Conservation (phyloP, 2,329 filamentous ascomycete genomes). For the Exophiala calicioides region DNA sequence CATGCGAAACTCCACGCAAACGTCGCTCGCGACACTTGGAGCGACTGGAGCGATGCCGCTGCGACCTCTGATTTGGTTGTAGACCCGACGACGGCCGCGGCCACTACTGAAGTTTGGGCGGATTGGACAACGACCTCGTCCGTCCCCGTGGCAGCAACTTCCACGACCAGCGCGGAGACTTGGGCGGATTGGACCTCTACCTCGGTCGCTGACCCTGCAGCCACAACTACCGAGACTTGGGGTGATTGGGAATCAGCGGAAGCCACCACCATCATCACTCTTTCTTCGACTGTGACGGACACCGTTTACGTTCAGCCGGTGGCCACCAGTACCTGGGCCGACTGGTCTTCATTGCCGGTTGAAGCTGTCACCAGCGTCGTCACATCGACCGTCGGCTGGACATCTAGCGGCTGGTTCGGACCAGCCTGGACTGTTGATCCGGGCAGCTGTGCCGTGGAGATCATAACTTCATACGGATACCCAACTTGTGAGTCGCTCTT, state of each 20-base stretch:
- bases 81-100: too few species aligned
- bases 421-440: conserved; percentile 3
- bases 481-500: conserved; percentile 28
- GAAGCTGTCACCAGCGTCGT: conserved; percentile 14
- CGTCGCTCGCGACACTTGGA: conserved; percentile 31
- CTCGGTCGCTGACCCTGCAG: not conserved
- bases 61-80: too few species aligned
- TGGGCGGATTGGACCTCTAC: conserved; percentile 55
- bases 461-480: conserved; percentile 28
- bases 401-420: conserved; percentile 12
- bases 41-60: conserved; percentile 19
- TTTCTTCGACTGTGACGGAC: conserved; percentile 66
- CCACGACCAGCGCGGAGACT: conserved; percentile 44
- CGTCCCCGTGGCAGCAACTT: conserved; percentile 29
- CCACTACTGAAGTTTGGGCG: too few species aligned
- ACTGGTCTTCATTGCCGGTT: conserved; percentile 31
- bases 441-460: conserved; percentile 21
- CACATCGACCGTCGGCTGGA: conserved; percentile 15
- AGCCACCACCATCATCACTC: conserved; percentile 60
- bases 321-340: conserved; percentile 53
- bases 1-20: conserved; percentile 39
- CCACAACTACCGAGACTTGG: conserved; percentile 37
- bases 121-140: conserved; percentile 28
- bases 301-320: conserved; percentile 70
- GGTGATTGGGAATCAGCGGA: conserved; percentile 46